Conservation (phyloP, 176 grass and related monocot genomes). For the Guadua angustifolia region DNA sequence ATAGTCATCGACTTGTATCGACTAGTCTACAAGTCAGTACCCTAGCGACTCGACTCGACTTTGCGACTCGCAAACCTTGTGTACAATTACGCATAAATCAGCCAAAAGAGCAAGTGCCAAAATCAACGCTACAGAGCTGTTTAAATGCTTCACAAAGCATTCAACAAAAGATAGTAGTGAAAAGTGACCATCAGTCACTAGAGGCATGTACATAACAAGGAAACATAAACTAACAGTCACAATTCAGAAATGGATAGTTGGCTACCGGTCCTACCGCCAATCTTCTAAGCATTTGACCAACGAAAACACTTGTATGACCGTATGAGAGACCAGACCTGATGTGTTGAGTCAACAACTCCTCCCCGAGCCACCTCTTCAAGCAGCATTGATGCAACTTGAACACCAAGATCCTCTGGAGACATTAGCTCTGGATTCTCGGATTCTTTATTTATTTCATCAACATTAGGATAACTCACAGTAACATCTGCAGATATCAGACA, state of each 20-base stretch:
- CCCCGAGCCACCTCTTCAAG: conserved; percentile 81
- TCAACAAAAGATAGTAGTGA: background rate
- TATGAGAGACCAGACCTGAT: conserved; percentile 62
- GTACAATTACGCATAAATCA: background rate
- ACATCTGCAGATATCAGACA: conserved; percentile 79
- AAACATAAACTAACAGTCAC: conserved; percentile 1
- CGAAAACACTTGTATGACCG: background rate
- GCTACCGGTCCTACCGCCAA: too few relatives aligned
- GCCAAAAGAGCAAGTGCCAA: background rate
- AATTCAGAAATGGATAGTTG: conserved; percentile 16
- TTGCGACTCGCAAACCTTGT: too few relatives aligned
- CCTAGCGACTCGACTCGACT: too few relatives aligned
- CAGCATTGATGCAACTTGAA: conserved; percentile 78
- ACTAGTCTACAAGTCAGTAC: too few relatives aligned
- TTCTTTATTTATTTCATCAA: conserved; percentile 69
- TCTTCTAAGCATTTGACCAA: background rate
- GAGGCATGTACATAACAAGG: background rate
- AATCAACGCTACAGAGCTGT: background rate
- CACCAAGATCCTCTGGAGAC: conserved; percentile 84
- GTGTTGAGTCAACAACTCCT: conserved; percentile 89
- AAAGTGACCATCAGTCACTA: background rate
- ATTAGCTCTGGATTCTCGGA: conserved; percentile 68
- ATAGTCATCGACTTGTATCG: too few relatives aligned
- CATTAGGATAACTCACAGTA: conserved; percentile 62
- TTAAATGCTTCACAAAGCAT: background rate